Conservation (phyloP, 192 early-diverging fungal species). For the Backusella morwellensis region DNA sequence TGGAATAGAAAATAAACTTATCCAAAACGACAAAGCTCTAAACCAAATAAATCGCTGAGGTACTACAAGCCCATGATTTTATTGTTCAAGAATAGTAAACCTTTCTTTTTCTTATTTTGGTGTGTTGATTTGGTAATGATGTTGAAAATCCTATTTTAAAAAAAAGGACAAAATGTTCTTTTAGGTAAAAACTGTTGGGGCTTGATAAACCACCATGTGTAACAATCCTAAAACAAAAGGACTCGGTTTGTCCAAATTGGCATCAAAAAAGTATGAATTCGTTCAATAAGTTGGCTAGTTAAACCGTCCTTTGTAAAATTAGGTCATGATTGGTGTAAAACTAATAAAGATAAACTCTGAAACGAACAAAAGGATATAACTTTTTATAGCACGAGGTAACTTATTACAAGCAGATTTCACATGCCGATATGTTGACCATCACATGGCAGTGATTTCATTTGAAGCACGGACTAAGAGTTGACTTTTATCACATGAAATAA, state of each 20-base stretch:
- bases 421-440: slow-evolving; percentile 6
- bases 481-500: slow-evolving; percentile 7
- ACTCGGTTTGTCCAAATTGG: background rate
- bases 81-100: background rate
- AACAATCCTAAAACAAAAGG: background rate
- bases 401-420: background rate
- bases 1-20: background rate
- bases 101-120: background rate
- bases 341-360: background rate
- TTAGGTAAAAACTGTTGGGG: slow-evolving; percentile 7
- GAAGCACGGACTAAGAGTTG: slow-evolving; percentile 1
- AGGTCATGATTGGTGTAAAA: background rate
- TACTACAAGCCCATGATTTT: slow-evolving; percentile 1
- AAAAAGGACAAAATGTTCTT: background rate
- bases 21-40: background rate
- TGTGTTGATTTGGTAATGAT: background rate
- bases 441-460: slow-evolving; percentile 6
- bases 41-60: background rate
- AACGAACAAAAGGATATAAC: background rate
- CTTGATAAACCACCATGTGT: background rate
- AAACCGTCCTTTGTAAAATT: background rate
- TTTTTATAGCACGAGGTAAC: background rate
- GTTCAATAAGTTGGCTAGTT: background rate
- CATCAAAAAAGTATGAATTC: background rate
- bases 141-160: background rate